phyloP scores from a whole-genome alignment of 257 asterid species.

The Ocimum tenuiflorum region DNA sequence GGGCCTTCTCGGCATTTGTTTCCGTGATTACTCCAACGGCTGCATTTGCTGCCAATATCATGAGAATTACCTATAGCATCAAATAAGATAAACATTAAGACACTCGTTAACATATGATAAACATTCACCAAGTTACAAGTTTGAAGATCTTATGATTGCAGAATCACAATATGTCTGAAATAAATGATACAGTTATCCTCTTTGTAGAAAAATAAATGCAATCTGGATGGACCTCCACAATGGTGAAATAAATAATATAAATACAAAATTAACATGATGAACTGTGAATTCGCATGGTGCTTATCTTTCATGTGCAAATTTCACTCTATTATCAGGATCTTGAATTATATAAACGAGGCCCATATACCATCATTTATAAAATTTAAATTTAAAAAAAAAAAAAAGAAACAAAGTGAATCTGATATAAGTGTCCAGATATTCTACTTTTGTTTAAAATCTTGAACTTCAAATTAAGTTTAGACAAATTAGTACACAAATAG shows the following conservation, averaged over 20 bases:
- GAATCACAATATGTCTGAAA: background rate
- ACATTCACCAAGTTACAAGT: background rate
- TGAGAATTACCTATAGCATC: slow-evolving; percentile 64
- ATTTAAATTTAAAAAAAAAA: too few relatives aligned
- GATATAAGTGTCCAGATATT: too few relatives aligned
- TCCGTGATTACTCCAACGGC: slow-evolving; percentile 98
- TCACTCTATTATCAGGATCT: too few relatives aligned
- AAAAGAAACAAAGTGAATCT: too few relatives aligned
- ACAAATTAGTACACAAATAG: too few relatives aligned
- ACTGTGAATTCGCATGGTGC: too few relatives aligned
- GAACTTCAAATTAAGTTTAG: too few relatives aligned
- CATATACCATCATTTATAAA: too few relatives aligned
- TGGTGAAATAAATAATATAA: background rate
- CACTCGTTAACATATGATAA: slow-evolving; percentile 10
- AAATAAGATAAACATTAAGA: slow-evolving; percentile 11
- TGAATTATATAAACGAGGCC: too few relatives aligned
- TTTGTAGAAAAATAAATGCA: background rate
- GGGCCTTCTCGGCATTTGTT: slow-evolving; percentile 98
- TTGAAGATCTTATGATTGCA: background rate
- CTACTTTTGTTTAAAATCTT: too few relatives aligned
- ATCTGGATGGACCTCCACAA: background rate
- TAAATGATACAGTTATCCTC: background rate
- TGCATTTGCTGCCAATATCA: slow-evolving; percentile 99
- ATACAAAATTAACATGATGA: too few relatives aligned
- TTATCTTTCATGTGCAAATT: too few relatives aligned